Conservation (phyloP, 2,329 filamentous ascomycete species). For the Sporothrix euskadiensis region DNA sequence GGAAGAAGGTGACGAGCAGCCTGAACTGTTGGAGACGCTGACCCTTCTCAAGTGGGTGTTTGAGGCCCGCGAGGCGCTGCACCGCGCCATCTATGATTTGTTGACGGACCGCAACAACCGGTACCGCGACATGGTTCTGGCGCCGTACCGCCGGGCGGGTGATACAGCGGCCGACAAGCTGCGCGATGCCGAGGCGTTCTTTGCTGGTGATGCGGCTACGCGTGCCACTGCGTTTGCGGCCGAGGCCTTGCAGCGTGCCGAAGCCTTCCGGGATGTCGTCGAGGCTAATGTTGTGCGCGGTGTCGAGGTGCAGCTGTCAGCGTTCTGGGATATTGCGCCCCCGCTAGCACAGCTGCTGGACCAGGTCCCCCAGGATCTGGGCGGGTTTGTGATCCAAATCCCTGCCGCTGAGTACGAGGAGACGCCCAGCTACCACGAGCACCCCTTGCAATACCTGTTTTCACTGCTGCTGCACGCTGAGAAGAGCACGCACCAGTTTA, state of each 20-base stretch:
- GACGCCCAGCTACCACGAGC: conserved; percentile 76
- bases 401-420: conserved; percentile 78
- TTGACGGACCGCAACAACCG: conserved; percentile 82
- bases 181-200: conserved; percentile 76
- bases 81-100: conserved; percentile 82
- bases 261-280: conserved; percentile 75
- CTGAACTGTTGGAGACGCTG: conserved; percentile 89
- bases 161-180: conserved; percentile 70
- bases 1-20: conserved; percentile 92
- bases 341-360: conserved; percentile 75
- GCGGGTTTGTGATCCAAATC: conserved; percentile 71
- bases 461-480: conserved; percentile 81
- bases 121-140: conserved; percentile 80
- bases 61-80: conserved; percentile 83
- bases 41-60: conserved; percentile 97
- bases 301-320: conserved; percentile 86
- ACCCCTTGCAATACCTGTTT: conserved; percentile 89
- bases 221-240: conserved; percentile 70
- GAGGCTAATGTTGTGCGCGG: conserved; percentile 84
- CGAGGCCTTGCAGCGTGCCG: conserved; percentile 70
- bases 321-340: conserved; percentile 97
- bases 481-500: conserved; percentile 94
- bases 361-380: conserved; percentile 65
- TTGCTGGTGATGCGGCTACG: conserved; percentile 72
- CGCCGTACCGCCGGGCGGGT: conserved; percentile 73